Evolutionary conservation across 768 basidiomycete genomes (phyloP).

Genomic region (Amanita pallidorosea): DNA sequence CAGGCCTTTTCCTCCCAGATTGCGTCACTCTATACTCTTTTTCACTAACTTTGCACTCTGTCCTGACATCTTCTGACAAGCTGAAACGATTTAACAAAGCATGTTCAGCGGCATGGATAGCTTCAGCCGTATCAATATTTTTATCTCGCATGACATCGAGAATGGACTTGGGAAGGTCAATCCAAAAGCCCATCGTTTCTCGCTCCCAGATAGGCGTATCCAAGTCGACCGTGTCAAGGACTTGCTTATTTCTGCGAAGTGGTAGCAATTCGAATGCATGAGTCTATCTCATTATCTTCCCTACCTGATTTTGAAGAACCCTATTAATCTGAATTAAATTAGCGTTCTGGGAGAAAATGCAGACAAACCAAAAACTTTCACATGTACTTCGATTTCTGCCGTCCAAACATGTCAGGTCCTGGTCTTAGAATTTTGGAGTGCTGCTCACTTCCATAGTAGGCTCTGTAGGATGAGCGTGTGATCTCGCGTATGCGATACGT

Average conservation of each 20-base stretch:
- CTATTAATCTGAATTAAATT: constrained; percentile 19
- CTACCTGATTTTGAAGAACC: constrained; percentile 74
- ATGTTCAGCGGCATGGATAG: constrained; percentile 80
- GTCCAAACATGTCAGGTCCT: background rate
- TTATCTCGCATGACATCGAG: constrained; percentile 43
- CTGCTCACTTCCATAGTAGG: constrained; percentile 64
- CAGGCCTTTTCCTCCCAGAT: constrained; percentile 56
- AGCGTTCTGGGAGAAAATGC: background rate
- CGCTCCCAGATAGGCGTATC: constrained; percentile 71
- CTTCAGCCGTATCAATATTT: constrained; percentile 58
- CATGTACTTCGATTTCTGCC: constrained; percentile 50
- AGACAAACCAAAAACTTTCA: constrained; percentile 65
- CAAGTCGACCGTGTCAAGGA: constrained; percentile 70
- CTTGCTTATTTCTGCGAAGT: constrained; percentile 38
- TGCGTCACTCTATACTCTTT: constrained; percentile 54
- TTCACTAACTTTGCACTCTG: constrained; percentile 75
- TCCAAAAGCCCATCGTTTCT: constrained; percentile 66
- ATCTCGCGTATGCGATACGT: constrained; percentile 67
- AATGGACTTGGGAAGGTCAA: constrained; percentile 53
- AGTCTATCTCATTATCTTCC: background rate
- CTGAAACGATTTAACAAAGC: constrained; percentile 72
- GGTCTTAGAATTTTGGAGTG: background rate
- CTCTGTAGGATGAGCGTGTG: constrained; percentile 21
- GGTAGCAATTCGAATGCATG: background rate
- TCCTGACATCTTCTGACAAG: constrained; percentile 56